A percentile compares a stretch with the other conserved stretches of the same genome.
phyloP scores from a whole-genome alignment of 345 rosid genomes.

The Citrus sinensis region DNA sequence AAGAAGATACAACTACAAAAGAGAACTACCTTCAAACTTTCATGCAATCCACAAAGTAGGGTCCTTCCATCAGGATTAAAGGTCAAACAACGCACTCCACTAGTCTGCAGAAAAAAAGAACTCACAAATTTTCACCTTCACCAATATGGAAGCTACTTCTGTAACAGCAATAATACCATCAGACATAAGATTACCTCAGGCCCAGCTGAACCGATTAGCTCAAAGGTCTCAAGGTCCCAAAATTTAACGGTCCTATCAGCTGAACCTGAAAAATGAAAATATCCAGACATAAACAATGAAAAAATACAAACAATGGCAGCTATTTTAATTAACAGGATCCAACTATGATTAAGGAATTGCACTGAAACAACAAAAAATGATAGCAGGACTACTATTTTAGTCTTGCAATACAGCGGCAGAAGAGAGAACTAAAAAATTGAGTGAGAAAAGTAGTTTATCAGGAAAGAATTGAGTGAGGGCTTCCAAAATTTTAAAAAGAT shows the following conservation, averaged over 20 bases:
- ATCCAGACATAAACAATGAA: neutral
- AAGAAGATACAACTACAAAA: constrained; percentile 2
- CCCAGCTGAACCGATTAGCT: constrained; percentile 90
- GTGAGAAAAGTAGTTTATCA: neutral
- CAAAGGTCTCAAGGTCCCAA: constrained; percentile 99
- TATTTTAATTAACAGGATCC: neutral
- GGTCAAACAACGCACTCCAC: constrained; percentile 89
- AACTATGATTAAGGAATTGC: neutral
- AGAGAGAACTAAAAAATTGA: neutral
- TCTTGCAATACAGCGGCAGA: neutral
- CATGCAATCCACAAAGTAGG: constrained; percentile 92
- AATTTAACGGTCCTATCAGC: constrained; percentile 96
- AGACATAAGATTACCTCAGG: constrained; percentile 68
- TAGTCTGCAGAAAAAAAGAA: constrained; percentile 42
- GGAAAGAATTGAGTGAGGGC: neutral
- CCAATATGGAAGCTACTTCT: constrained; percentile 1
- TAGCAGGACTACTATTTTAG: neutral
- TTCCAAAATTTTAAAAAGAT: neutral
- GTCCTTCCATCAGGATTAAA: constrained; percentile 96
- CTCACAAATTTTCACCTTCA: neutral
- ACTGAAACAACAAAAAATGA: neutral
- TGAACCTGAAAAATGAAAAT: constrained; percentile 58
- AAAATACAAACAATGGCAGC: neutral
- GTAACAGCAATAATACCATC: neutral
- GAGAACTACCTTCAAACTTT: constrained; percentile 67